Conservation (phyloP, 2,329 filamentous ascomycete species). For the Sarocladium brachiariae region DNA sequence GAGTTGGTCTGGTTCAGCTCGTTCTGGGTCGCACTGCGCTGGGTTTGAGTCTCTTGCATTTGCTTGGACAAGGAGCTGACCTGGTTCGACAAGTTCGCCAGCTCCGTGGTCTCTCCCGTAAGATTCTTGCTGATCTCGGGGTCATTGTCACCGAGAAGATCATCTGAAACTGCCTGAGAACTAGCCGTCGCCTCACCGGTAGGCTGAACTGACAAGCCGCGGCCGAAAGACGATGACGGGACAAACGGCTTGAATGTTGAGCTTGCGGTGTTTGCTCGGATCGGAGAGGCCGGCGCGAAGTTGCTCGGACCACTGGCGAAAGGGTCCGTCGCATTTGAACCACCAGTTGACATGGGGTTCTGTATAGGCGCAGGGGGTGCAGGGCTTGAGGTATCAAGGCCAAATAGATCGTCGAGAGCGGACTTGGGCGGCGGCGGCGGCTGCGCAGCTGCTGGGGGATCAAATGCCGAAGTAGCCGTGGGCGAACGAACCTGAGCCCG, state of each 20-base stretch:
- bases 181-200: conserved; percentile 56
- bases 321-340: conserved; percentile 58
- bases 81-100: conserved; percentile 94
- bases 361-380: conserved; percentile 47
- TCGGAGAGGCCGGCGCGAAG: conserved; percentile 45
- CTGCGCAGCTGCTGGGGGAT: conserved; percentile 29
- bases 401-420: conserved; percentile 89
- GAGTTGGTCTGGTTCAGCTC: conserved; percentile 74
- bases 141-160: conserved; percentile 85
- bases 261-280: conserved; percentile 39
- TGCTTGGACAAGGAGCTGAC: conserved; percentile 85
- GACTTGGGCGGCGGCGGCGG: conserved; percentile 57
- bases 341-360: conserved; percentile 63
- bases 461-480: conserved; percentile 39
- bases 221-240: conserved; percentile 87
- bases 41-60: conserved; percentile 86
- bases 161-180: conserved; percentile 57
- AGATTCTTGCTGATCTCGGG: conserved; percentile 83
- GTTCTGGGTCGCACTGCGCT: conserved; percentile 71
- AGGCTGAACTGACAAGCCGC: conserved; percentile 67
- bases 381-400: conserved; percentile 62
- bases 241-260: conserved; percentile 80
- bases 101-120: conserved; percentile 80
- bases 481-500: conserved; percentile 50
- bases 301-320: conserved; percentile 47